These are phyloP conservation scores for Metroxylon sagu DNA, from an alignment of 176 grass and related monocot genomes.

Conservation along the genomic window DNA sequence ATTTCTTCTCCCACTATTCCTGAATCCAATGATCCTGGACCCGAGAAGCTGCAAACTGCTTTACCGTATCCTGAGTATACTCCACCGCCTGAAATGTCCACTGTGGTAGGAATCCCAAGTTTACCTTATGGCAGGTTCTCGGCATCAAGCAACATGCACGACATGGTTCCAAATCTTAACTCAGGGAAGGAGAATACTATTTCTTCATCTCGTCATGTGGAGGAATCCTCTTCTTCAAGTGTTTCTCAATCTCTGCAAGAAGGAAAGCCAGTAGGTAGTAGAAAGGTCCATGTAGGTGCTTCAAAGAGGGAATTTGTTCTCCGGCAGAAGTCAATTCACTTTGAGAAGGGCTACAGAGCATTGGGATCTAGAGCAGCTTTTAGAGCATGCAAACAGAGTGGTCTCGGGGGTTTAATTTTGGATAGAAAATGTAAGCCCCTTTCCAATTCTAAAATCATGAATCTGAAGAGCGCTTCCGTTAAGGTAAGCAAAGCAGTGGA, in stretches of 20 bases:
- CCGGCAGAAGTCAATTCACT: slow-evolving; percentile 67
- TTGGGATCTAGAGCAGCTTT: slow-evolving; percentile 75
- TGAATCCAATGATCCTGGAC: slow-evolving; percentile 36
- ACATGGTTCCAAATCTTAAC: slow-evolving; percentile 48
- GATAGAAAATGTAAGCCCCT: slow-evolving; percentile 61
- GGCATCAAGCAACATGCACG: slow-evolving; percentile 37
- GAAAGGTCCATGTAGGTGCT: slow-evolving; percentile 28
- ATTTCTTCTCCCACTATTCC: slow-evolving; percentile 38
- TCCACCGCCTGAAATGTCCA: slow-evolving; percentile 34
- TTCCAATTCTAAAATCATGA: slow-evolving; percentile 43
- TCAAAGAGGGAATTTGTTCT: slow-evolving; percentile 78
- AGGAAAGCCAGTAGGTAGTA: slow-evolving; percentile 51
- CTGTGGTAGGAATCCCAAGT: slow-evolving; percentile 25
- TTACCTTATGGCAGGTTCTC: slow-evolving; percentile 32
- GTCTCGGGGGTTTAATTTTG: slow-evolving; percentile 34
- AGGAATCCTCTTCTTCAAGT: slow-evolving; percentile 47
- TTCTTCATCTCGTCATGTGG: slow-evolving; percentile 37
- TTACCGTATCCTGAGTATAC: slow-evolving; percentile 24
- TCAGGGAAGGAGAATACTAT: slow-evolving; percentile 31
- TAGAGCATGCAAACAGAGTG: slow-evolving; percentile 63
- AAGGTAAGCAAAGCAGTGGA: slow-evolving; percentile 52
- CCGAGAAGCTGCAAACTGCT: slow-evolving; percentile 24
- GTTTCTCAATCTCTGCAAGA: slow-evolving; percentile 34
- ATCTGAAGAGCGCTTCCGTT: slow-evolving; percentile 44
- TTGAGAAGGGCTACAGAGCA: slow-evolving; percentile 80